Evolutionary conservation across 164 flowering plant species (phyloP).

Genomic region (Magnolia kwangsiensis): DNA sequence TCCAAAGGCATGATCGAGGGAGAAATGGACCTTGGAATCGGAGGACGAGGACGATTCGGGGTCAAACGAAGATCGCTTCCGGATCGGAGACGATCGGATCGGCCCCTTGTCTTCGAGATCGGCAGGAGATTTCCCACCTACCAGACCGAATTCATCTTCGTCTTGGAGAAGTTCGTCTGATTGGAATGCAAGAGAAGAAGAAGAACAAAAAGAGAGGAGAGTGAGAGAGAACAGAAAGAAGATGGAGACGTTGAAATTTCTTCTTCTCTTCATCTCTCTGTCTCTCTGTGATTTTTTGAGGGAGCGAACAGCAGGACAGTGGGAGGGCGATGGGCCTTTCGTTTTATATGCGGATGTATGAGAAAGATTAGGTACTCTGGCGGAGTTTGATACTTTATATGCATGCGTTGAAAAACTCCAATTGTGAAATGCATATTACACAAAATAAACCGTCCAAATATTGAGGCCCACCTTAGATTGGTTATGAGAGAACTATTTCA

Average conservation of each 20-base stretch:
- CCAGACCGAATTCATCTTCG: slow-evolving; percentile 80
- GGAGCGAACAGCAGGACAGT: not conserved
- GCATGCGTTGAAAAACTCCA: too few relatives aligned
- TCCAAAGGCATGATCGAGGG: slow-evolving; percentile 86
- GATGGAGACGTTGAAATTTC: too few relatives aligned
- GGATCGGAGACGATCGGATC: slow-evolving; percentile 8
- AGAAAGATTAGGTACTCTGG: too few relatives aligned
- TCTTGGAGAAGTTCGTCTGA: slow-evolving; percentile 80
- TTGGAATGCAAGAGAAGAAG: slow-evolving; percentile 43
- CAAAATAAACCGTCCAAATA: too few relatives aligned
- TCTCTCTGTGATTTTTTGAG: not conserved
- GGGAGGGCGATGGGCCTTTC: not conserved
- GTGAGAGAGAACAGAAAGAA: slow-evolving; percentile 9
- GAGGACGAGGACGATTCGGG: slow-evolving; percentile 30
- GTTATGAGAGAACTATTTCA: too few relatives aligned
- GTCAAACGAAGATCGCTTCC: slow-evolving; percentile 34
- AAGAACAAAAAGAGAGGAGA: slow-evolving; percentile 12
- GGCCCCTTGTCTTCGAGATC: slow-evolving; percentile 24
- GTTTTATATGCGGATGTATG: too few relatives aligned
- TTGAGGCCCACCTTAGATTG: too few relatives aligned
- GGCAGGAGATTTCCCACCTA: slow-evolving; percentile 28
- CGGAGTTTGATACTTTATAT: too few relatives aligned
- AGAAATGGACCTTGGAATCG: slow-evolving; percentile 82
- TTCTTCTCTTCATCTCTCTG: not conserved
- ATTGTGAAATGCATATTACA: too few relatives aligned